Conservation (phyloP, 176 grass and related monocot genomes). For the Paspalum notatum region DNA sequence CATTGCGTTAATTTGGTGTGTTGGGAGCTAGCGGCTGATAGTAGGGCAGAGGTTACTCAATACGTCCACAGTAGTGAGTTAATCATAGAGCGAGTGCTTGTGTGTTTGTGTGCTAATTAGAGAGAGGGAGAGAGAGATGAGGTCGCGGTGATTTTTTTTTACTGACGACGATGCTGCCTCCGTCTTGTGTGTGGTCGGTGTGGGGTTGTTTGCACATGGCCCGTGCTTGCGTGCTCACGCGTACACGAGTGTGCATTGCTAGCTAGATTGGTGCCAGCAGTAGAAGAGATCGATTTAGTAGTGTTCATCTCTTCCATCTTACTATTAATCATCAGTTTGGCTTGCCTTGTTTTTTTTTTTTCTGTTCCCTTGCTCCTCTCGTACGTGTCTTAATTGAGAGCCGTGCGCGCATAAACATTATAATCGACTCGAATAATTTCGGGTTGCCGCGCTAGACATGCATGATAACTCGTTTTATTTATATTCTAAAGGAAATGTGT, state of each 20-base stretch:
- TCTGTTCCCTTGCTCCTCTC: no score
- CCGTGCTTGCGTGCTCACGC: constrained; percentile 28
- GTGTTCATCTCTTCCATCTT: constrained; percentile 31
- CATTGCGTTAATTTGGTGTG: background rate
- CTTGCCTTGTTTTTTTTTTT: background rate
- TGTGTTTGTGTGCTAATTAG: constrained; percentile 4
- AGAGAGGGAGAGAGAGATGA: constrained; percentile 46
- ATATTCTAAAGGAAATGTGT: background rate
- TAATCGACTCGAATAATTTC: background rate
- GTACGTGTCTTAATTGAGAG: no score
- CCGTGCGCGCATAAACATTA: background rate
- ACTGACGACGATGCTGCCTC: constrained; percentile 55
- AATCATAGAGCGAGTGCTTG: constrained; percentile 30
- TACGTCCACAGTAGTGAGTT: constrained; percentile 52
- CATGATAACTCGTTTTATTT: background rate
- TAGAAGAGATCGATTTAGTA: constrained; percentile 31
- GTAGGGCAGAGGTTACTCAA: constrained; percentile 41
- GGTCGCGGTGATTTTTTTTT: constrained; percentile 64
- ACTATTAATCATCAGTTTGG: constrained; percentile 43
- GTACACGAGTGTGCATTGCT: background rate
- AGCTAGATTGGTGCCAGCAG: constrained; percentile 29
- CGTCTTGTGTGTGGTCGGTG: constrained; percentile 39
- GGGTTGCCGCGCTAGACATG: background rate
- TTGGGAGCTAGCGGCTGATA: background rate
- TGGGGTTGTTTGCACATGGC: constrained; percentile 17